Conservation (phyloP, 805 yeast genomes). For the Candida michaelii region DNA sequence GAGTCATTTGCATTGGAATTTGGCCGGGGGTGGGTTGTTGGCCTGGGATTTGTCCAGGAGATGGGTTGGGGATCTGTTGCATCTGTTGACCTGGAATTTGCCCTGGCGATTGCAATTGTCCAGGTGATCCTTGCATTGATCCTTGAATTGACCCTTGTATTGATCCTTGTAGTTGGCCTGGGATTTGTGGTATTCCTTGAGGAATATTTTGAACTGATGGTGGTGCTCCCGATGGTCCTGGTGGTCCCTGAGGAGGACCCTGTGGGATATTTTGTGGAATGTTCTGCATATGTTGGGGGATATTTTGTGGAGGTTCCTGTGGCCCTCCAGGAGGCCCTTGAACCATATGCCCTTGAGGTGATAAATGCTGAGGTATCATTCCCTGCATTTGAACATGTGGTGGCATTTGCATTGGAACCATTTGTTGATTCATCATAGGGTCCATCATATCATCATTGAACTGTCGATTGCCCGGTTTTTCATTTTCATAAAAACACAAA, state of each 20-base stretch:
- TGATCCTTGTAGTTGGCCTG: not conserved
- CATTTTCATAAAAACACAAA: conserved; percentile 36
- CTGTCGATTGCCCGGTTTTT: conserved; percentile 10
- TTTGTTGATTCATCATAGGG: conserved; percentile 1
- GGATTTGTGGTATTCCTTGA: not conserved
- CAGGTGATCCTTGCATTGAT: not conserved
- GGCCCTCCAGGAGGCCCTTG: not conserved
- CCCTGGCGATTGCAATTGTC: conserved; percentile 3
- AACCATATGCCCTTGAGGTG: not conserved
- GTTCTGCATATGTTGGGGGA: no score
- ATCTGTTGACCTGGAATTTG: conserved; percentile 9
- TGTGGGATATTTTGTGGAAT: no score
- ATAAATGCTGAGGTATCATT: not conserved
- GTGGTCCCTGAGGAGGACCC: no score
- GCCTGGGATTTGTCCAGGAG: conserved; percentile 10
- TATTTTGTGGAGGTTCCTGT: no score
- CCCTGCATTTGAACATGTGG: conserved; percentile 2
- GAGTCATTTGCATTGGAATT: not conserved
- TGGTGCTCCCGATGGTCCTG: no score
- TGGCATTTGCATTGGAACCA: conserved; percentile 1
- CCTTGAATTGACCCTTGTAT: not conserved
- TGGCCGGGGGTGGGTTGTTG: not conserved
- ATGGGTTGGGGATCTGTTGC: no score
- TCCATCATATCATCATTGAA: not conserved
- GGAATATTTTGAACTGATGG: not conserved